Percentiles rank a stretch among this genome's conserved stretches.
Evolutionary conservation across 1,284 basidiomycete species (phyloP).

Genomic region (Agroathelia rolfsii): DNA sequence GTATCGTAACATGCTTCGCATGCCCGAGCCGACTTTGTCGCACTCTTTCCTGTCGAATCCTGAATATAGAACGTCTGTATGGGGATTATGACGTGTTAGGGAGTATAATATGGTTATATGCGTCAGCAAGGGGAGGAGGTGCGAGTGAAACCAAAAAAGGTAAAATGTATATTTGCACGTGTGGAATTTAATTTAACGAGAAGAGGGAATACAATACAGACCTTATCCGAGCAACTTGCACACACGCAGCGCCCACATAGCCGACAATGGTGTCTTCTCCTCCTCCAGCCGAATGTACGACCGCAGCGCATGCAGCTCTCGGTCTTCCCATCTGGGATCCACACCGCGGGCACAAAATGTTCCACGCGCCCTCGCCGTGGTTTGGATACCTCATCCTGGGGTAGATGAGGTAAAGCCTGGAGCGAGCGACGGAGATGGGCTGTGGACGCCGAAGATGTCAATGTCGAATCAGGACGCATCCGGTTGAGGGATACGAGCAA

Average conservation of each 20-base stretch:
- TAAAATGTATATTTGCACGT: constrained; percentile 2
- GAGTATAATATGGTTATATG: too few relatives aligned
- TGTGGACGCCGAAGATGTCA: constrained; percentile 66
- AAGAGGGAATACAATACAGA: constrained; percentile 23
- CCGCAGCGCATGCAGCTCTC: constrained; percentile 79
- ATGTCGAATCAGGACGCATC: constrained; percentile 67
- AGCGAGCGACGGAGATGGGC: constrained; percentile 62
- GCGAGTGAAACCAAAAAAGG: background rate
- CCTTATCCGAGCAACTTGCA: constrained; percentile 70
- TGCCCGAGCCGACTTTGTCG: constrained; percentile 62
- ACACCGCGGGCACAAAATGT: constrained; percentile 85
- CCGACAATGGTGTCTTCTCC: constrained; percentile 83
- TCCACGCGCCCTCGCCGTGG: constrained; percentile 52
- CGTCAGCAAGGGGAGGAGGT: background rate
- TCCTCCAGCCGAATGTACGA: constrained; percentile 68
- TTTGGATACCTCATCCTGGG: constrained; percentile 30
- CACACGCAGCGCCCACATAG: constrained; percentile 86
- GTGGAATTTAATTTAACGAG: constrained; percentile 1
- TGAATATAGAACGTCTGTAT: constrained; percentile 66
- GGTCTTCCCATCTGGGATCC: constrained; percentile 83
- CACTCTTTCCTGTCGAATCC: constrained; percentile 33
- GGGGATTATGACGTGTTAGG: too few relatives aligned
- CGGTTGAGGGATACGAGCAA: constrained; percentile 56
- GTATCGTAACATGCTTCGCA: constrained; percentile 82
- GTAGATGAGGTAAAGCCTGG: constrained; percentile 62